Evolutionary conservation across 2,329 filamentous ascomycete genomes (phyloP), one percentile per base, ranked within the genome.

Genomic region (Colletotrichum higginsianum): DNA sequence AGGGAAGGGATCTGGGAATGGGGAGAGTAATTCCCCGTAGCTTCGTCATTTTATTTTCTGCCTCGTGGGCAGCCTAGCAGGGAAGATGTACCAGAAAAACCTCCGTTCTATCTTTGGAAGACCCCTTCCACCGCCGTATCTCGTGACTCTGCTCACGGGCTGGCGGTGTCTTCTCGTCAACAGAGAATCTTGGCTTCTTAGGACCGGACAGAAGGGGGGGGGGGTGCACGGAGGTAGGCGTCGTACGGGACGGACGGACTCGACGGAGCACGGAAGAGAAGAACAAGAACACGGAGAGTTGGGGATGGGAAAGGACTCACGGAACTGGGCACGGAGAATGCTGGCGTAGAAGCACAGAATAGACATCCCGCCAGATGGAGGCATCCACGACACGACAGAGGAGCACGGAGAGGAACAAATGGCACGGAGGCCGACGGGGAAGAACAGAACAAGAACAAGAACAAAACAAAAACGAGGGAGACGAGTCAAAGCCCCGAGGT

Each of bases 231-330:
- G 49, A 38, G 40, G 40, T 40, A 13, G 12, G 50, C 18, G 50
- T 46, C 40, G 26, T n/a, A 57, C 60, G 21, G 42, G 38, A 53
- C 42, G 26, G 44, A 57, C 65, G 57, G 46, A 49, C 64, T 61
- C 12, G 38, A 49, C 58, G 46, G 62, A 60, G 62, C 52, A 65
- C 50, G 62, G 61, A 64, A 15, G 61, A 42, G 44, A 50, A n/a
- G 53, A 23, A 50, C 9, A 63, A 16, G 38, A 18, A 23, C n/a
- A 21, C 44, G 26, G 40, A 15, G 30, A 30, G 23, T 13, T 47
- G 23, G 30, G 38, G 38, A 15, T 26, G n/a, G 21, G 46, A 40
- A 44, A 35, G 16, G n/a, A 44, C 23, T 13, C 35, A 16, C 21
- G 40, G 42, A 26, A 53, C 23, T 30, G 26, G 15, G 63, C 53